phyloP scores from a whole-genome alignment of 345 rosid genomes.

The Eucalyptus virginea region DNA sequence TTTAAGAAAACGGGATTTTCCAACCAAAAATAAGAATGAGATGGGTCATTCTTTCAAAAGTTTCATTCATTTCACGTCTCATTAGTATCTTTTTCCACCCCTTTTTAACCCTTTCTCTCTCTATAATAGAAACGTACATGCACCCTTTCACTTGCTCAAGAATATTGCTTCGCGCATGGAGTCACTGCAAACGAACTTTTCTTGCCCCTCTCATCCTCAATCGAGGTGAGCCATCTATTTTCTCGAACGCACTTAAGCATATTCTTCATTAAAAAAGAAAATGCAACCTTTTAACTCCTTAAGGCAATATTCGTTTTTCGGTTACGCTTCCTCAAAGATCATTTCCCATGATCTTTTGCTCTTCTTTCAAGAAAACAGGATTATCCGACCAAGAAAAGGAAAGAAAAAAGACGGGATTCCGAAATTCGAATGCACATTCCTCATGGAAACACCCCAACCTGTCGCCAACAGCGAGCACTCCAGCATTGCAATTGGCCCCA shows the following conservation, averaged over 20 bases:
- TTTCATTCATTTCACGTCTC: neutral
- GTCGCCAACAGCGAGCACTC: neutral
- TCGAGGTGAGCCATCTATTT: neutral
- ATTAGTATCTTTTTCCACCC: neutral
- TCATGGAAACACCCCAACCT: neutral
- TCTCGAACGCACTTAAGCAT: neutral
- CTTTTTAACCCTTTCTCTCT: neutral
- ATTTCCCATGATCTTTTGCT: neutral
- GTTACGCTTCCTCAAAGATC: neutral
- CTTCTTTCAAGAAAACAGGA: neutral
- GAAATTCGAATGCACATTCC: neutral
- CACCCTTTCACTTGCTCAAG: accelerated
- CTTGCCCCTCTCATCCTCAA: neutral
- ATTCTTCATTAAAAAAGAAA: neutral
- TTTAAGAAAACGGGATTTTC: neutral
- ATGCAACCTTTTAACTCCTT: accelerated
- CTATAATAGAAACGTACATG: neutral
- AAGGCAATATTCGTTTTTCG: neutral
- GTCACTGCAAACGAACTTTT: neutral
- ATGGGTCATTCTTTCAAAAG: neutral
- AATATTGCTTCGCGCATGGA: neutral
- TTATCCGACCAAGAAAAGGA: neutral
- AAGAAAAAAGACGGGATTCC: neutral
- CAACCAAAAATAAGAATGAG: neutral
- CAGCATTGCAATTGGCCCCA: neutral